Base-by-base conservation (phyloP, 768 basidiomycete species). In the Leccinellum luteum region DNA sequence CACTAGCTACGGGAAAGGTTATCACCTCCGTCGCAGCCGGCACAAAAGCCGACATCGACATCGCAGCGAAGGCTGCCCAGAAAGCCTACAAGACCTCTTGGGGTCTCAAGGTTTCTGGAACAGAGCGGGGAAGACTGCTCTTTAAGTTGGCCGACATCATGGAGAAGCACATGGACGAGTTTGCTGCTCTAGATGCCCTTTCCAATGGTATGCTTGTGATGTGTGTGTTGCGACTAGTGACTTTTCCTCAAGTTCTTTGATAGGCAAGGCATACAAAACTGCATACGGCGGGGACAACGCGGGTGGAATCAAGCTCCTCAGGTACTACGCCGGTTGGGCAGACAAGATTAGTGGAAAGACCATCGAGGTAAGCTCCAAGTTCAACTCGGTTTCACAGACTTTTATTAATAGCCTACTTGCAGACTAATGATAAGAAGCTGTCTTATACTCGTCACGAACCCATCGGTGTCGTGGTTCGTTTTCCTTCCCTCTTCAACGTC, bases 251-350 rank as follows among this genome's bases (percentile, higher is more conserved):
- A 3, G 15, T 10, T 21, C 44, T 10, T 49, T 3, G 25, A 5
- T 30, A 60, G 59, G 57, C 51, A 60, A 60, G 21, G 51, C 59
- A 19, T 59, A 52, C 51, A 53, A 28, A 5, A 25, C 47, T 31
- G 59, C 59, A 17, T 17, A 48, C 23, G 19, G 17, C 12, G 9
- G 19, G 17, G 57, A 58, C 25, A 58, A 43, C 8, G 45, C 27
- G 9, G 48, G 56, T 35, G 43, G 31, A 12, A 35, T 58, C 25
- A 32, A 41, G 35, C 25, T 53, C 8, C 3, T 60, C 17, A 48
- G 58, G 17, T 60, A 60, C 59, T 60, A 60, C 25, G 59, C 51
- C 38, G 59, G 59, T 25, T 60, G 59, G 59, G 59, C 59, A 28
- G 59, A 60, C 51, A 60, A 60, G 17, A 52, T 60, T 21, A 60